These are phyloP conservation scores for Eucalyptus guilfoylei DNA, from an alignment of 345 rosid genomes.

Conservation along the genomic window DNA sequence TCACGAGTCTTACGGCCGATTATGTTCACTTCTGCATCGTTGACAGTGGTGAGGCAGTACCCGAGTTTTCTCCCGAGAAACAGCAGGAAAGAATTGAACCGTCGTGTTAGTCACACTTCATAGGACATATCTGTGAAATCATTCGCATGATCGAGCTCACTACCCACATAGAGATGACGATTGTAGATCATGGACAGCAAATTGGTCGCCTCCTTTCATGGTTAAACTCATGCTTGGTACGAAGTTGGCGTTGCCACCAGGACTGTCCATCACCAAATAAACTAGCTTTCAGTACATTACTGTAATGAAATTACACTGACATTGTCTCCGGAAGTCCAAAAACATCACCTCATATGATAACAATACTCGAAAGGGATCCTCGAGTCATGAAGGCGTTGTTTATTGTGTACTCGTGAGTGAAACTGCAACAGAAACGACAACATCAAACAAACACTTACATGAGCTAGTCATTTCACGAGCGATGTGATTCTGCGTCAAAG, in stretches of 20 bases:
- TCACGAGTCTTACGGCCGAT: constrained; percentile 50
- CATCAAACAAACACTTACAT: not conserved
- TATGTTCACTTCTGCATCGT: constrained; percentile 61
- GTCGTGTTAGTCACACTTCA: not conserved
- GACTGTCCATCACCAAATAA: constrained; percentile 11
- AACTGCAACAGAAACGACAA: constrained; percentile 33
- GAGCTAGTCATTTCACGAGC: not conserved
- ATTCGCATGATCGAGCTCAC: not conserved
- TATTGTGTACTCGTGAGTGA: constrained; percentile 61
- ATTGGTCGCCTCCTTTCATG: constrained; percentile 61
- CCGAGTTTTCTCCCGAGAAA: constrained; percentile 41
- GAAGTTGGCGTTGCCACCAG: constrained; percentile 50
- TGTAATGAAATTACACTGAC: not conserved
- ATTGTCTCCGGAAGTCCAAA: not conserved
- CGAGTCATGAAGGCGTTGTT: constrained; percentile 39
- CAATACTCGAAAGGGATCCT: constrained; percentile 81
- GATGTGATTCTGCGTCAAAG: not conserved
- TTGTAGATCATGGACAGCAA: constrained; percentile 54
- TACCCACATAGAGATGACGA: constrained; percentile 60
- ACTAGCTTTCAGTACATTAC: not conserved
- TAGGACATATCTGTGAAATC: not conserved
- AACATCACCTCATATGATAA: constrained; percentile 57
- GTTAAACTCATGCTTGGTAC: constrained; percentile 59
- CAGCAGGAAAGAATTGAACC: not conserved
- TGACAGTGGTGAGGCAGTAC: constrained; percentile 66